Evolutionary conservation across 2,329 filamentous ascomycete genomes (phyloP).

Genomic region (Colletotrichum truncatum): DNA sequence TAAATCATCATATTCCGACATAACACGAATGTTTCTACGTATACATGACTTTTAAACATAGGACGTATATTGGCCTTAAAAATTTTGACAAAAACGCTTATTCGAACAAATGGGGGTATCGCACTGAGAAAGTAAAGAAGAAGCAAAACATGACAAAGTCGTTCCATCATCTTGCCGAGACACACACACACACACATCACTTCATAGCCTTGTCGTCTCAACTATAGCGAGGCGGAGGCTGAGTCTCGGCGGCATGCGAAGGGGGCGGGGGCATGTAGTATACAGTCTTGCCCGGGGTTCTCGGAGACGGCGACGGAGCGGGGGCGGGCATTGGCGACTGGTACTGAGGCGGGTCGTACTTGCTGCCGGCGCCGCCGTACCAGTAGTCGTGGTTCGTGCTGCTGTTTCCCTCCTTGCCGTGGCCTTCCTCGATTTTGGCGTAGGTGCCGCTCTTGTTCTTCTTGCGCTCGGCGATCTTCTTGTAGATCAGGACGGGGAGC

Average conservation of each 20-base stretch:
- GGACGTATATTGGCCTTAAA: too few species aligned
- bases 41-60: too few species aligned
- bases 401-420: not conserved
- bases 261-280: constrained; percentile 24
- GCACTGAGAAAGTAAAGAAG: not conserved
- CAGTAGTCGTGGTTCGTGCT: constrained; percentile 2
- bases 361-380: constrained; percentile 17
- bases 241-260: constrained; percentile 12
- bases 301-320: not conserved
- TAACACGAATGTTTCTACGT: too few species aligned
- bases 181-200: not conserved
- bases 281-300: not conserved
- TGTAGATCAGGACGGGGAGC: constrained; percentile 34
- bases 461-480: constrained; percentile 33
- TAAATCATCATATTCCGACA: too few species aligned
- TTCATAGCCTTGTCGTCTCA: not conserved
- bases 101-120: not conserved
- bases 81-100: not conserved
- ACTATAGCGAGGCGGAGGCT: constrained; percentile 19
- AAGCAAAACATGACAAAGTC: not conserved
- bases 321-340: not conserved
- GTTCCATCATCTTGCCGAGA: not conserved
- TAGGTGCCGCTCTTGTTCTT: constrained; percentile 18
- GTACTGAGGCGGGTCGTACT: constrained; percentile 24
- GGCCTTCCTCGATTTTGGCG: constrained; percentile 30